Base-by-base conservation (phyloP, 176 grass and related monocot genomes). In the Carex cristatella region DNA sequence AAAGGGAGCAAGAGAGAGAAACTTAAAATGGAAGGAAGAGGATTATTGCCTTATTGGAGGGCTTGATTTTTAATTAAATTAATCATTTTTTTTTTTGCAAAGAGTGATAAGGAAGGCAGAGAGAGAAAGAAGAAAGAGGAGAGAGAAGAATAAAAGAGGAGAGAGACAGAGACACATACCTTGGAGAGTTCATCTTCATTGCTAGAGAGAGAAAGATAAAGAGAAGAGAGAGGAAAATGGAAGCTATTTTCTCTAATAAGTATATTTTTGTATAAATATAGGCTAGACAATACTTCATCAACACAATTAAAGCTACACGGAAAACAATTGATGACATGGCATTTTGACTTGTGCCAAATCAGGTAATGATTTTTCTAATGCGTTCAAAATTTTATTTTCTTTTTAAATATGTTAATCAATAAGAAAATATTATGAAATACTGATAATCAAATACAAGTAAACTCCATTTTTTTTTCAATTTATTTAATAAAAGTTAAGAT, bases 181-280 rank as follows among this genome's bases (percentile, higher is more conserved):
- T 85, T 77, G 53, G 32, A 74, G 68, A 48, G 55, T 85, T 61
- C 31, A 38, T 85, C 38, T 76, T 61, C 51, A 77, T 77, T 60
- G 69, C 51, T 12, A 11, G 81, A 84, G 81, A 84, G 61, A 70
- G 61, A 84, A 84, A 84, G 81, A 84, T 10, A 70, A 64, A 70
- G 63, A 84, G 32, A 32, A 74, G 51, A 76, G 68, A 85, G 66
- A 85, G 23, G 40, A 65, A 72, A 61, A 46, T 85, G 53, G 64
- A 38, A 74, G 55, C 40, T 77, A 48, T 59, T 77, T 74, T 85
- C 53, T n/a, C 30, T 7, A 61, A 54, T 57, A 68, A 69, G 53
- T 84, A 51, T 84, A 68, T 44, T 40, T 76, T 85, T 72, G 32
- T 69, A 87, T 87, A 91, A 91, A 76, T 90, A 84, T 63, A 70